Base-by-base conservation (phyloP, 2,329 filamentous ascomycete genomes). In the Lasiodiplodia sp. region DNA sequence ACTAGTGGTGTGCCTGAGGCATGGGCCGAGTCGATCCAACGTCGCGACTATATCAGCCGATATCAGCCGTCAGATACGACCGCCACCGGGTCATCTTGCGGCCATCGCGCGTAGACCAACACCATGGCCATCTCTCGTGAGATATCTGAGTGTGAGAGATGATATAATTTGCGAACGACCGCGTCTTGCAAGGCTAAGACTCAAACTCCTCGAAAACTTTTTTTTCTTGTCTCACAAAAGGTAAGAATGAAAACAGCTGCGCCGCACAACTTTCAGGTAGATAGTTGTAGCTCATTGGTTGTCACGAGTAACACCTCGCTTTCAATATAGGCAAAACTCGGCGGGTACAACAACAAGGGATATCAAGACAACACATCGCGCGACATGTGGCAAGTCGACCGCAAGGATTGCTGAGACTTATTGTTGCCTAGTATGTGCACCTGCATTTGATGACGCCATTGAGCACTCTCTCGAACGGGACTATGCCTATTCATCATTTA, bases 21-120 rank as follows among this genome's bases (percentile, higher is more conserved):
- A 38, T 34, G n/a, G 31, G 18, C 60, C 31, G 28, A 38, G 51
- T 52, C 28, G 37, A 52, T 64, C 18, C 47, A 51, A 64, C 44
- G 18, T 64, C 25, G 23, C 23, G 14, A 44, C 18, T 37, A 28
- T 51, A 49, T 51, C 25, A 62, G 31, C 34, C 37, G 23, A 25
- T 49, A 47, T 49, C 23, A 63, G 47, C 37, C 38, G 25, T 6
- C 58, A 38, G n/a, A 51, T 34, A 63, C 25, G 25, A 21, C 23
- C 40, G 58, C 44, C 56, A 44, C 38, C 37, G 37, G 34, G 23
- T 55, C 53, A 57, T 57, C 31, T 12, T 60, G 16, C 12, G 14
- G 10, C 40, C 28, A 18, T 40, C 23, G 25, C 12, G 23, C 14
- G 18, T 6, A 14, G 23, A 28, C 37, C 11, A 40, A 60, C 38